These are phyloP conservation scores for Spinacia oleracea DNA, from an alignment of 179 eudicot genomes.

Conservation along the genomic window DNA sequence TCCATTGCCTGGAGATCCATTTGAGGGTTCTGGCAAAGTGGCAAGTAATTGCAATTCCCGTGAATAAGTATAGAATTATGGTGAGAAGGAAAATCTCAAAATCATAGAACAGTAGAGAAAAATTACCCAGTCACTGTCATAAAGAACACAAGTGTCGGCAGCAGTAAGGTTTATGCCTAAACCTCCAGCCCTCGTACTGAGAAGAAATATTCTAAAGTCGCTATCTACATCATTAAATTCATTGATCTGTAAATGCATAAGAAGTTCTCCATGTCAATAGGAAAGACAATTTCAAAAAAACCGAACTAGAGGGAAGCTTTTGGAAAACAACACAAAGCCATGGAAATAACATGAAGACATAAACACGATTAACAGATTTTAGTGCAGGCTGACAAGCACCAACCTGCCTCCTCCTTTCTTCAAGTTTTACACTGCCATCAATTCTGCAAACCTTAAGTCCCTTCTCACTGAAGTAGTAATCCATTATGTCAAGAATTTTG, in stretches of 20 bases:
- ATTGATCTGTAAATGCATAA: constrained; percentile 54
- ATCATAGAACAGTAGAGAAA: too few species aligned
- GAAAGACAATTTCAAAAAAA: neutral
- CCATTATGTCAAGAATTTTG: too few species aligned
- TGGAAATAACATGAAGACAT: neutral
- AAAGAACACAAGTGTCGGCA: constrained; percentile 96
- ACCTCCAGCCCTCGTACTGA: constrained; percentile 99
- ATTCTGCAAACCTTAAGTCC: constrained; percentile 97
- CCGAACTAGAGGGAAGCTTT: neutral
- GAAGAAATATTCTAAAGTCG: constrained; percentile 70
- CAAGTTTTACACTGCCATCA: constrained; percentile 87
- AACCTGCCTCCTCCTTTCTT: constrained; percentile 85
- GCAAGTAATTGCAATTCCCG: neutral
- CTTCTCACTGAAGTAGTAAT: too few species aligned
- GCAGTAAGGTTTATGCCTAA: constrained; percentile 96
- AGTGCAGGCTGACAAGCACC: neutral
- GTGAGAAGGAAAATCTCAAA: constrained; percentile 17
- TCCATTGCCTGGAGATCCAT: constrained; percentile 99
- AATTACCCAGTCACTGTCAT: too few species aligned
- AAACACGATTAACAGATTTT: neutral
- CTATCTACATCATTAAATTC: constrained; percentile 83
- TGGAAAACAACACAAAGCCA: neutral
- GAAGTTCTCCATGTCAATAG: neutral
- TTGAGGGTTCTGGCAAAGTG: constrained; percentile 95
- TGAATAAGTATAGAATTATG: neutral